phyloP scores from a whole-genome alignment of 257 asterid species.

The Gentiana straminea region DNA sequence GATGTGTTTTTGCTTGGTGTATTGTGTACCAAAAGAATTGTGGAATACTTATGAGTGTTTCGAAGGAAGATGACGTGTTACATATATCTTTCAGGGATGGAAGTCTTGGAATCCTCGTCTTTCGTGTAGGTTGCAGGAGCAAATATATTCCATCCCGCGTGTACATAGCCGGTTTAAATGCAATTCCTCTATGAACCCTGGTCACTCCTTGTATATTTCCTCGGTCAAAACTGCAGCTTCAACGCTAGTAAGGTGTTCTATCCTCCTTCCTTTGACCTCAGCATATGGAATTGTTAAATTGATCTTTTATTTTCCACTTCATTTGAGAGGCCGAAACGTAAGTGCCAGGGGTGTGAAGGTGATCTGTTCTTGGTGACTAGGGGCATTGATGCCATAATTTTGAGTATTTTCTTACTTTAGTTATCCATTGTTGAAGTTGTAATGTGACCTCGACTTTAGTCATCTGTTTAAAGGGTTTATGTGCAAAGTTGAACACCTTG shows the following conservation, averaged over 20 bases:
- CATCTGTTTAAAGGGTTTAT: no score
- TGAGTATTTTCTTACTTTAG: no score
- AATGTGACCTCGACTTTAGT: no score
- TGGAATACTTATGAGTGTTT: neutral
- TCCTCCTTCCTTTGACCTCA: constrained; percentile 3
- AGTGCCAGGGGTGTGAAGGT: no score
- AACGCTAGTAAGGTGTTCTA: constrained; percentile 53
- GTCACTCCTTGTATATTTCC: constrained; percentile 35
- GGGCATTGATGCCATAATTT: no score
- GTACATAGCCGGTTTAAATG: constrained; percentile 45
- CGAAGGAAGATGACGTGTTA: constrained; percentile 9
- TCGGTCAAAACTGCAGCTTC: constrained; percentile 46
- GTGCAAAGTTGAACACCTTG: no score
- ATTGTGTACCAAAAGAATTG: neutral
- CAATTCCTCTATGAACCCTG: constrained; percentile 45
- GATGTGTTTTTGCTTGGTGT: neutral
- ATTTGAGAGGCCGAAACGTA: no score
- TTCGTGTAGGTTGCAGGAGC: constrained; percentile 32
- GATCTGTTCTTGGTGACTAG: no score
- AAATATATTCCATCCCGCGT: constrained; percentile 28
- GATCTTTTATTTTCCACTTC: no score
- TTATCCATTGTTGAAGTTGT: no score
- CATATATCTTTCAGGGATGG: constrained; percentile 38
- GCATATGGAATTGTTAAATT: neutral
- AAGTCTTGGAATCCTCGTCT: constrained; percentile 48